A percentile compares a stretch with the other conserved stretches of the same genome.
phyloP scores from a whole-genome alignment of 1,284 basidiomycete species.

The Termitomyces sp. region DNA sequence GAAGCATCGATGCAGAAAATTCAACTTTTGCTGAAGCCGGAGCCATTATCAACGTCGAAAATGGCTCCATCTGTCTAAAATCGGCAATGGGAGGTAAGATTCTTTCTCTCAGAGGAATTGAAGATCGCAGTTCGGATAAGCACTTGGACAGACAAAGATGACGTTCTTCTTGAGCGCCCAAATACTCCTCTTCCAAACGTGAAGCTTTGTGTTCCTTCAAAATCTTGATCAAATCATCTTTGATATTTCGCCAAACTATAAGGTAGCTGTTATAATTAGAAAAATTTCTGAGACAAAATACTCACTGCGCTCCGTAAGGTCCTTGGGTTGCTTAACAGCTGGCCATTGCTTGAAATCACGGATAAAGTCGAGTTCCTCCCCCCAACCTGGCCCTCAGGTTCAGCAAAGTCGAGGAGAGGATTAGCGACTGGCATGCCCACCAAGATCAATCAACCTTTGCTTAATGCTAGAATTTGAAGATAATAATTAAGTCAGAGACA shows the following conservation, averaged over 20 bases:
- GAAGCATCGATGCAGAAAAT: neutral
- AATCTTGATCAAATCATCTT: neutral
- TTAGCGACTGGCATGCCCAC: neutral
- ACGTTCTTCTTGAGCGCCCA: neutral
- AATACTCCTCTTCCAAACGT: neutral
- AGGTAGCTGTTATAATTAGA: neutral
- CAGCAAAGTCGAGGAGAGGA: neutral
- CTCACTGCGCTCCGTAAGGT: slow-evolving; percentile 9
- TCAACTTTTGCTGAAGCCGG: neutral
- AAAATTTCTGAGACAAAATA: neutral
- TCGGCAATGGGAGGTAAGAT: neutral
- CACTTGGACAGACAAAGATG: neutral
- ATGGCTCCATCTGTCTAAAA: neutral
- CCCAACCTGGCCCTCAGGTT: slow-evolving; percentile 1
- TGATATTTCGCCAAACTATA: slow-evolving; percentile 7
- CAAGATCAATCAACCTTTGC: neutral
- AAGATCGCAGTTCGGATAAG: neutral
- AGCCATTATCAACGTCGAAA: neutral
- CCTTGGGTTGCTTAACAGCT: slow-evolving; percentile 3
- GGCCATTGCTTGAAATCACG: neutral
- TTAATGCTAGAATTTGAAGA: neutral
- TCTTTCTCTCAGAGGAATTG: neutral
- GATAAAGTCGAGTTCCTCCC: neutral
- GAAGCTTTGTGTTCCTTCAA: neutral
- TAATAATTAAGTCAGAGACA: neutral